Percentiles rank a stretch among this genome's conserved stretches.
phyloP scores from a whole-genome alignment of 768 basidiomycete species.

The Mycena galopus region DNA sequence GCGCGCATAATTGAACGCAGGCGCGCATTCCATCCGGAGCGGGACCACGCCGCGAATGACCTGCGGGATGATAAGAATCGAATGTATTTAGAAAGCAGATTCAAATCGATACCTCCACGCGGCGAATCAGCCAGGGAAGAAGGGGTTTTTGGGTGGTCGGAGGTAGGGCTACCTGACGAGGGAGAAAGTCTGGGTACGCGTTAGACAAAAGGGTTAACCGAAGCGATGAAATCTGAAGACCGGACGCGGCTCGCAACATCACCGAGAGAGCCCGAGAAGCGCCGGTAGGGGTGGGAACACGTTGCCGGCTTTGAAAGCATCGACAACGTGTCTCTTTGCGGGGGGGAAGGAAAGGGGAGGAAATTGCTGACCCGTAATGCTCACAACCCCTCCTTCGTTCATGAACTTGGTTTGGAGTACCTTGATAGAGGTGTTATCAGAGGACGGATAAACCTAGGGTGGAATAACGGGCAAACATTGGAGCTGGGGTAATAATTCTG shows the following conservation, averaged over 20 bases:
- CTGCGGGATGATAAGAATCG: constrained; percentile 46
- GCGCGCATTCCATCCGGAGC: constrained; percentile 89
- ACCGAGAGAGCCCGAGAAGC: constrained; percentile 14
- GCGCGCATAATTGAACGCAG: constrained; percentile 96
- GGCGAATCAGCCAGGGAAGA: constrained; percentile 87
- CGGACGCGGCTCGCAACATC: neutral
- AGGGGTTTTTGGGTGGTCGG: constrained; percentile 66
- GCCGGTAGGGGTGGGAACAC: neutral
- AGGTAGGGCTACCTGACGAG: constrained; percentile 63
- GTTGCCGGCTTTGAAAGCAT: neutral
- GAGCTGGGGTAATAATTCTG: constrained; percentile 88
- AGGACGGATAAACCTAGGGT: constrained; percentile 20
- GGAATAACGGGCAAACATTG: constrained; percentile 63
- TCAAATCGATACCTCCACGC: constrained; percentile 68
- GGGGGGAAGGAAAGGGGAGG: too few species aligned
- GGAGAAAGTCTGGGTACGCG: constrained; percentile 74
- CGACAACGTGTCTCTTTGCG: neutral
- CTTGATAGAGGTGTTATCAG: constrained; percentile 47
- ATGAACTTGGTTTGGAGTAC: constrained; percentile 93
- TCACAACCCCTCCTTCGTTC: constrained; percentile 88
- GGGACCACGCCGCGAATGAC: constrained; percentile 88
- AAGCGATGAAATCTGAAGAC: neutral
- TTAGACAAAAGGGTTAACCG: constrained; percentile 17
- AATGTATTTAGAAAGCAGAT: neutral
- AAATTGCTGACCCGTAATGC: constrained; percentile 73